Conservation (phyloP, 2,329 filamentous ascomycete genomes). For the Herpotrichia juniperi region DNA sequence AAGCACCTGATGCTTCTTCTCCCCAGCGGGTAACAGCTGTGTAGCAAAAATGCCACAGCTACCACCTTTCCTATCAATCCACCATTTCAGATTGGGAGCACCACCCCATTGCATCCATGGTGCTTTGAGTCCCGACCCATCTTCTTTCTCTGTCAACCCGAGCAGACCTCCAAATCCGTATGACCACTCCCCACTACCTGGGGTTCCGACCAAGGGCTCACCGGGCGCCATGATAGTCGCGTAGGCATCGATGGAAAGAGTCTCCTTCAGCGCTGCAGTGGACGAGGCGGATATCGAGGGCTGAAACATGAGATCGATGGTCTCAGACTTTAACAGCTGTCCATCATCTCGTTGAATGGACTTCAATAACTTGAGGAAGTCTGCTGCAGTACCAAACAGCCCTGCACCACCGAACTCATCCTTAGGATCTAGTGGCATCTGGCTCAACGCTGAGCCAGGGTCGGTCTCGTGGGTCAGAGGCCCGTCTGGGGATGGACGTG, state of each 20-base stretch:
- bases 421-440: slow-evolving; percentile 2
- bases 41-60: slow-evolving; percentile 32
- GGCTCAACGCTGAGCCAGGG: not conserved
- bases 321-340: slow-evolving; percentile 19
- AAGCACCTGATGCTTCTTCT: slow-evolving; percentile 22
- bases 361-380: slow-evolving; percentile 26
- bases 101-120: slow-evolving; percentile 28
- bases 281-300: slow-evolving; percentile 12
- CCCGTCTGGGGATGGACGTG: not conserved
- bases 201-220: slow-evolving; percentile 15
- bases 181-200: slow-evolving; percentile 18
- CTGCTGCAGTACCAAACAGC: slow-evolving; percentile 22
- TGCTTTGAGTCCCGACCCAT: slow-evolving; percentile 16
- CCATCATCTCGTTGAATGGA: slow-evolving; percentile 24
- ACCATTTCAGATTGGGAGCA: slow-evolving; percentile 30
- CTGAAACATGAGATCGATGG: slow-evolving; percentile 20
- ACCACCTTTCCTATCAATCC: slow-evolving; percentile 31
- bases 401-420: slow-evolving; percentile 28
- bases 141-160: slow-evolving; percentile 17
- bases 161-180: slow-evolving; percentile 22
- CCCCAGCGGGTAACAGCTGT: slow-evolving; percentile 30
- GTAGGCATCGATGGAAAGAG: slow-evolving; percentile 7
- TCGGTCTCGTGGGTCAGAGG: slow-evolving; percentile 10
- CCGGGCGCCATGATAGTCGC: slow-evolving; percentile 24
- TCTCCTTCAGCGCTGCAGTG: slow-evolving; percentile 9